Percentiles rank a stretch among this genome's conserved stretches.
Evolutionary conservation across 2,329 filamentous ascomycete species (phyloP).

Genomic region (Colletotrichum liriopes): DNA sequence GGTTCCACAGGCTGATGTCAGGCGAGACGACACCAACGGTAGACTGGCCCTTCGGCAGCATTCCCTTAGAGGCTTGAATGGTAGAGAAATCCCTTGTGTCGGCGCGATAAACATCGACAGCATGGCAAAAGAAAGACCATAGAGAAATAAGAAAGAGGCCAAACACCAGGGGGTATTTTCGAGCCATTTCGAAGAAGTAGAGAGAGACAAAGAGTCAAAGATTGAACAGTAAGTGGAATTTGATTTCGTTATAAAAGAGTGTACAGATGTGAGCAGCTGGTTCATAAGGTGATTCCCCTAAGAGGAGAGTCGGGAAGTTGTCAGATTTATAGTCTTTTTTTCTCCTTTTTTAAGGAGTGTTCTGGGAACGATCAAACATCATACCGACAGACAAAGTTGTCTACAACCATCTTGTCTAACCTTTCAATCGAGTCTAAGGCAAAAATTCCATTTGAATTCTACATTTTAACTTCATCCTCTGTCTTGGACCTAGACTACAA

Average conservation of each 20-base stretch:
- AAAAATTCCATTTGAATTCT: no score
- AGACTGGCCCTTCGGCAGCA: neutral
- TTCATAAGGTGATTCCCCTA: neutral
- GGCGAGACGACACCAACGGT: neutral
- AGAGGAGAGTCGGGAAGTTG: neutral
- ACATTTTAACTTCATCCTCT: no score
- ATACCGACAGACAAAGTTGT: no score
- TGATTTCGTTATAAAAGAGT: neutral
- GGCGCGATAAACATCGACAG: neutral
- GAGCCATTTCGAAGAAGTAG: neutral
- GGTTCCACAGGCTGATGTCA: slow-evolving; percentile 4
- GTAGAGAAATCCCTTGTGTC: neutral
- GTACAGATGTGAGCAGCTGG: neutral
- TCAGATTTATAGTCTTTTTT: neutral
- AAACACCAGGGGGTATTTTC: neutral
- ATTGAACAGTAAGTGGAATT: neutral
- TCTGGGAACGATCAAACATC: no score
- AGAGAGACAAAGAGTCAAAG: no score
- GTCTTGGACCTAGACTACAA: no score
- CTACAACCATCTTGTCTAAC: no score
- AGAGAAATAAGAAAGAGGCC: neutral
- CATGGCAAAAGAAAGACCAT: neutral
- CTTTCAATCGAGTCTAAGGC: no score
- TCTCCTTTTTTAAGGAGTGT: no score
- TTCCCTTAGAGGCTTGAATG: neutral